Conservation (phyloP, 2,329 filamentous ascomycete genomes). For the Periconia digitata region DNA sequence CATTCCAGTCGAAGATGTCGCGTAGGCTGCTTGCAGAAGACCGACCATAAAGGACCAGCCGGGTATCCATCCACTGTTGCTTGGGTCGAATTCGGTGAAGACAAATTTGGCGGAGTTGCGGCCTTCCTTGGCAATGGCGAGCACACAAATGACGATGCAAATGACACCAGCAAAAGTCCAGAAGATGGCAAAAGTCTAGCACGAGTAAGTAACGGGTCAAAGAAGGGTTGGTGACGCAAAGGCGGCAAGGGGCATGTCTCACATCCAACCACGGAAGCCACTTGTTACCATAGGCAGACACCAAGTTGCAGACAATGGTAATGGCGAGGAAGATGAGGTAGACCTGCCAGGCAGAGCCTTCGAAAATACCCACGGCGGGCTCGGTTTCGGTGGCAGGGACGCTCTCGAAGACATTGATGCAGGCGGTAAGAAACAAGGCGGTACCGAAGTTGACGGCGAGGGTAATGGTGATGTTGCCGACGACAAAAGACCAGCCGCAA, state of each 20-base stretch:
- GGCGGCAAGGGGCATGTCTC: conserved; percentile 39
- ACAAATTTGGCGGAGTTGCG: conserved; percentile 64
- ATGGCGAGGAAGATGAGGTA: conserved; percentile 54
- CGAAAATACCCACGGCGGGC: conserved; percentile 50
- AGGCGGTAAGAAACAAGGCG: conserved; percentile 56
- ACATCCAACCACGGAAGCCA: conserved; percentile 66
- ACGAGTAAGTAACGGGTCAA: conserved; percentile 9
- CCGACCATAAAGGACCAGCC: conserved; percentile 76
- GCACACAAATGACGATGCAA: conserved; percentile 63
- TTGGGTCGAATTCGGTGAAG: conserved; percentile 67
- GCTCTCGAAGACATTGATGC: conserved; percentile 58
- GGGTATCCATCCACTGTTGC: conserved; percentile 66
- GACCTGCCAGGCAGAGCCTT: conserved; percentile 48
- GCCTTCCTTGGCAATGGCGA: conserved; percentile 69
- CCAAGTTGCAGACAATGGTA: conserved; percentile 53
- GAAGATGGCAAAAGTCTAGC: conserved; percentile 69
- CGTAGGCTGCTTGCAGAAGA: conserved; percentile 71
- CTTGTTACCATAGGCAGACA: conserved; percentile 56
- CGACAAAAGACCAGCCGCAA: conserved; percentile 74
- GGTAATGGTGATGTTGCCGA: conserved; percentile 80
- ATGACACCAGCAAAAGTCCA: conserved; percentile 74
- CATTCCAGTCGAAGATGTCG: conserved; percentile 77
- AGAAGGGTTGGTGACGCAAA: conserved; percentile 1
- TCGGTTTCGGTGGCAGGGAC: conserved; percentile 47
- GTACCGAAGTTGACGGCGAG: conserved; percentile 79